phyloP scores from a whole-genome alignment of 139 green algal genomes.

The Coelastrella sp. region DNA sequence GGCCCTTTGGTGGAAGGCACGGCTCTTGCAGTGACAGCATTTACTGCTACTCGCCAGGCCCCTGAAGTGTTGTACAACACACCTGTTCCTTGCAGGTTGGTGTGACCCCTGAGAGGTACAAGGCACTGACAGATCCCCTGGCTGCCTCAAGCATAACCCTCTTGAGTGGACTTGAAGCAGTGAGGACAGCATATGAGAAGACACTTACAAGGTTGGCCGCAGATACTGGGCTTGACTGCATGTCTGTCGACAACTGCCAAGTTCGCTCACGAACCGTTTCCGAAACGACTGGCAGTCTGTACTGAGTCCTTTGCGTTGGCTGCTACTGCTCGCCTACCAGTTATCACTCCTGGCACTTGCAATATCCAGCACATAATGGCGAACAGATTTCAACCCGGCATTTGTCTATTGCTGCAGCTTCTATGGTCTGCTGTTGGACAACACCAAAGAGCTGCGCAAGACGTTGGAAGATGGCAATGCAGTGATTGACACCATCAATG shows the following conservation, averaged over 20 bases:
- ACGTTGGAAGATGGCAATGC: slow-evolving; percentile 36
- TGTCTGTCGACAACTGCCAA: no score
- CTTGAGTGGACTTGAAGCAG: background rate
- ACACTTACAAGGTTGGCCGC: background rate
- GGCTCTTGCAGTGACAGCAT: no score
- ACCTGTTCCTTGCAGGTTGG: background rate
- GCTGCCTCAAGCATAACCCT: background rate
- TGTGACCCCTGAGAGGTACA: background rate
- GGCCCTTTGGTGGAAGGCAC: no score
- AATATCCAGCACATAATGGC: no score
- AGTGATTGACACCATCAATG: slow-evolving; percentile 31
- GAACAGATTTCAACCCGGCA: background rate
- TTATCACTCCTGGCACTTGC: no score
- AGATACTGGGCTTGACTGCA: no score
- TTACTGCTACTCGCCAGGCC: background rate
- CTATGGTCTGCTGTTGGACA: slow-evolving; percentile 44
- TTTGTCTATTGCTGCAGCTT: background rate
- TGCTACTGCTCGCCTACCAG: no score
- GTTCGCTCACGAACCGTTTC: no score
- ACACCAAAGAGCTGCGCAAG: slow-evolving; percentile 49
- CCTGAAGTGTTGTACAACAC: background rate
- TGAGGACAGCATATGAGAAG: slow-evolving; percentile 26
- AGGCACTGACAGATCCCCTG: background rate
- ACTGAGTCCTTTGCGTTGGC: no score
- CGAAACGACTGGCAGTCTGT: no score